A percentile compares a stretch with the other conserved stretches of the same genome.
These are phyloP conservation scores for Ceratocystiopsis minuta DNA, from an alignment of 2,329 filamentous ascomycete genomes.

Conservation along the genomic window DNA sequence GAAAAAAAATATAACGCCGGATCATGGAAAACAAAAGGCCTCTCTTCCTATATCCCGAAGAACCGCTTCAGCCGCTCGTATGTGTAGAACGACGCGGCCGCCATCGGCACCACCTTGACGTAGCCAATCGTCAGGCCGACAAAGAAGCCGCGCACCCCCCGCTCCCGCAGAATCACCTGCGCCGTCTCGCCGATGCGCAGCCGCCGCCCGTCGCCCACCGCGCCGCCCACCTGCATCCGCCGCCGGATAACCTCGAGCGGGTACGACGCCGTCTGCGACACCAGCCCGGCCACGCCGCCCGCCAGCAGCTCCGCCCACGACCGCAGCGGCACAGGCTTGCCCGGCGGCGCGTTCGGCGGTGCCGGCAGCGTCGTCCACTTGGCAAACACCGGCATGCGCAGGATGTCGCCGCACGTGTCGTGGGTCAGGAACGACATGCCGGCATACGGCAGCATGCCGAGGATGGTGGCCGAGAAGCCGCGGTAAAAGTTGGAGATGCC, in stretches of 20 bases:
- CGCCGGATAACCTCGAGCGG: slow-evolving; percentile 82
- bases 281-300: slow-evolving; percentile 70
- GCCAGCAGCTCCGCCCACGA: slow-evolving; percentile 76
- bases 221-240: slow-evolving; percentile 90
- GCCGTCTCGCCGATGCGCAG: slow-evolving; percentile 66
- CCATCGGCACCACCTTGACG: slow-evolving; percentile 83
- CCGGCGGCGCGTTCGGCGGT: slow-evolving; percentile 28
- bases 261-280: slow-evolving; percentile 85
- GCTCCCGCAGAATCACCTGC: slow-evolving; percentile 54
- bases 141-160: slow-evolving; percentile 69
- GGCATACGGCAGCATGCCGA: slow-evolving; percentile 94
- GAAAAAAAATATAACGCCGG: background rate
- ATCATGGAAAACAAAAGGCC: background rate
- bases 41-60: slow-evolving; percentile 35
- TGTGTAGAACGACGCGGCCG: slow-evolving; percentile 49
- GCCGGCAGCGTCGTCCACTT: slow-evolving; percentile 57
- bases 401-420: slow-evolving; percentile 70
- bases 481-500: slow-evolving; percentile 87
- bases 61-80: slow-evolving; percentile 46
- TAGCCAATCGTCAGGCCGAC: slow-evolving; percentile 90
- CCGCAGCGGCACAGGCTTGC: slow-evolving; percentile 54
- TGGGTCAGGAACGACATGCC: slow-evolving; percentile 92
- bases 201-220: slow-evolving; percentile 74
- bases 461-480: slow-evolving; percentile 73
- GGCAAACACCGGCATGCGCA: slow-evolving; percentile 51